Evolutionary conservation across 352 stramenopile genomes (phyloP).

Genomic region (Phytophthora fragariae): DNA sequence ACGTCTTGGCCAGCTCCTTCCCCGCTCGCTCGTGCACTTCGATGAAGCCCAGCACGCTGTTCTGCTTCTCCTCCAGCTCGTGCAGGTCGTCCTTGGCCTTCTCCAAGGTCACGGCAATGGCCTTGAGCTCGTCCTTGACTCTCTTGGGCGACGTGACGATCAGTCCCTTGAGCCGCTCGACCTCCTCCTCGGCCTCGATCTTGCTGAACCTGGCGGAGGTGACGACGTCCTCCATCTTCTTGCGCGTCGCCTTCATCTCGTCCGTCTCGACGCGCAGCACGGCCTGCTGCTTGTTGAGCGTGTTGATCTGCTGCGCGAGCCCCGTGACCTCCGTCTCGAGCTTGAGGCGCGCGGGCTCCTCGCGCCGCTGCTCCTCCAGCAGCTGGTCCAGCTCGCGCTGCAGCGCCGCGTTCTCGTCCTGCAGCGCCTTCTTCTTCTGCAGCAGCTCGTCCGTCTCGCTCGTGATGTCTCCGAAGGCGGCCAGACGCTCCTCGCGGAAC

Average conservation of each 20-base stretch:
- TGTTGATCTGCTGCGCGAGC: slow-evolving; percentile 90
- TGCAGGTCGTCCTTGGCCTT: slow-evolving; percentile 73
- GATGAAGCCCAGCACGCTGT: slow-evolving; percentile 64
- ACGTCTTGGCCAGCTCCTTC: slow-evolving; percentile 72
- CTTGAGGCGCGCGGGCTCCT: slow-evolving; percentile 68
- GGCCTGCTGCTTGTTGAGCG: slow-evolving; percentile 91
- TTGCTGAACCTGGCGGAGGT: slow-evolving; percentile 74
- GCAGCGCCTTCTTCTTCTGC: slow-evolving; percentile 51
- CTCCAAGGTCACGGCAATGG: slow-evolving; percentile 69
- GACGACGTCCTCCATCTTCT: slow-evolving; percentile 86
- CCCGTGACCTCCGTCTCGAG: slow-evolving; percentile 84
- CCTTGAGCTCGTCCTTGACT: slow-evolving; percentile 76
- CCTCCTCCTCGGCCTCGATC: slow-evolving; percentile 83
- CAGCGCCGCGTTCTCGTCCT: slow-evolving; percentile 70
- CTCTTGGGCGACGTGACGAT: slow-evolving; percentile 93
- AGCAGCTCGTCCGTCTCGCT: slow-evolving; percentile 74
- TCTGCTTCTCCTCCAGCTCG: slow-evolving; percentile 69
- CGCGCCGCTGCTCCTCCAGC: slow-evolving; percentile 54
- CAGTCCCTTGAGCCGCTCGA: slow-evolving; percentile 78
- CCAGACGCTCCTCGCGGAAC: slow-evolving; percentile 94
- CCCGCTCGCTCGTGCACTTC: slow-evolving; percentile 74
- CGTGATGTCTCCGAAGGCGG: slow-evolving; percentile 84
- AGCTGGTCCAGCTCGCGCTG: slow-evolving; percentile 72
- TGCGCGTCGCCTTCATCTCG: slow-evolving; percentile 81
- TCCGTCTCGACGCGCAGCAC: slow-evolving; percentile 85